Evolutionary conservation across 805 yeast genomes (phyloP).

Genomic region (Wickerhamiella cacticola): DNA sequence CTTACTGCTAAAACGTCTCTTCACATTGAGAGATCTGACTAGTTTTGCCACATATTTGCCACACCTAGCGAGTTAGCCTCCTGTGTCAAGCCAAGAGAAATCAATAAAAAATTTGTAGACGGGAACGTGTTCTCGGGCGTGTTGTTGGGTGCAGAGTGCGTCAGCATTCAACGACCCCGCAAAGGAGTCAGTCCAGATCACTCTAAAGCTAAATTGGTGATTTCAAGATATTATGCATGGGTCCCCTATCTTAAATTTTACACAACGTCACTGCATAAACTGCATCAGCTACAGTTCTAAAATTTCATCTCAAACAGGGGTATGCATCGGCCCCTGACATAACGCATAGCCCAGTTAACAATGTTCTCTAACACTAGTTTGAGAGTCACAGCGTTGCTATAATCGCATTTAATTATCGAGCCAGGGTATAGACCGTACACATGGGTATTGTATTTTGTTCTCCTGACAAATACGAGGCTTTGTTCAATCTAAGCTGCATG

Average conservation of each 20-base stretch:
- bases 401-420: too few species aligned
- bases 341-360: too few species aligned
- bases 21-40: too few species aligned
- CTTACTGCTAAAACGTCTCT: too few species aligned
- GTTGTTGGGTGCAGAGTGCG: background rate
- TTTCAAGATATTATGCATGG: background rate
- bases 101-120: background rate
- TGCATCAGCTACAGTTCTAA: slow-evolving; percentile 1
- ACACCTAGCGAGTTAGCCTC: background rate
- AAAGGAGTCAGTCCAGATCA: too few species aligned
- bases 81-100: background rate
- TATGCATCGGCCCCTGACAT: slow-evolving; percentile 2
- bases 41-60: too few species aligned
- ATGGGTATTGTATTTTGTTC: too few species aligned
- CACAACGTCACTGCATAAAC: background rate
- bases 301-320: slow-evolving; percentile 2
- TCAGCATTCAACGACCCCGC: background rate
- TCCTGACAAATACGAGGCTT: background rate
- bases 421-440: too few species aligned
- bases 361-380: too few species aligned
- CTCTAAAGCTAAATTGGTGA: too few species aligned
- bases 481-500: background rate
- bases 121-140: background rate
- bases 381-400: too few species aligned
- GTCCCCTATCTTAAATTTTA: background rate